These are phyloP conservation scores for Candida labiduridarum DNA, from an alignment of 1,139 yeast genomes.

Conservation along the genomic window DNA sequence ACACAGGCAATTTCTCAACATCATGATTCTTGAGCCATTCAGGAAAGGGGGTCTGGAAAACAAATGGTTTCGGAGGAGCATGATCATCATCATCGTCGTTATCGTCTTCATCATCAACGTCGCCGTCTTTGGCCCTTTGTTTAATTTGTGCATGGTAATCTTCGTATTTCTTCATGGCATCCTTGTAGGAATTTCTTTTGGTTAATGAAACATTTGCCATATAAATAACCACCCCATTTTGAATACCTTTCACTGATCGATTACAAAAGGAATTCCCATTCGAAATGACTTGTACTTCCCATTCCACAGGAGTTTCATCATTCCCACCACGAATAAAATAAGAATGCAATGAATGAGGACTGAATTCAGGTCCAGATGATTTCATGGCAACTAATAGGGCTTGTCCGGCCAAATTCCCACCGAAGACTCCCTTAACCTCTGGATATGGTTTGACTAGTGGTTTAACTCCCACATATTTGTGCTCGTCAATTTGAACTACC, in stretches of 20 bases:
- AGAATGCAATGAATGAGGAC: conserved; percentile 42
- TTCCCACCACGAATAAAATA: conserved; percentile 31
- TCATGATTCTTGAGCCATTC: conserved; percentile 25
- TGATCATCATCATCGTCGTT: conserved; percentile 29
- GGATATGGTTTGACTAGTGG: conserved; percentile 31
- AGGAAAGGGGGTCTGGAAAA: conserved; percentile 42
- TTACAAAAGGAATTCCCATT: conserved; percentile 65
- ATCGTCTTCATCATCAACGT: conserved; percentile 29
- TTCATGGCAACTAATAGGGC: conserved; percentile 37
- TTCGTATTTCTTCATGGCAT: conserved; percentile 27
- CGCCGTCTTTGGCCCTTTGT: conserved; percentile 18
- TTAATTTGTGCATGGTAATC: conserved; percentile 21
- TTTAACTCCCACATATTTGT: conserved; percentile 23
- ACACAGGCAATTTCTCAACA: conserved; percentile 21
- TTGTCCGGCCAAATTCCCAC: conserved; percentile 41
- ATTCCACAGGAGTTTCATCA: conserved; percentile 25
- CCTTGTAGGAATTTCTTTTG: conserved; percentile 30
- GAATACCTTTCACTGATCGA: conserved; percentile 58
- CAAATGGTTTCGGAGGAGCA: conserved; percentile 34
- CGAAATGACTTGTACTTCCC: conserved; percentile 39
- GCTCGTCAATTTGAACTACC: conserved; percentile 22
- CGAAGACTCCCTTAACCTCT: conserved; percentile 33
- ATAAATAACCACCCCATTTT: conserved; percentile 52
- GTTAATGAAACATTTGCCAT: conserved; percentile 58
- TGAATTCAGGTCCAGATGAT: conserved; percentile 29